These are phyloP conservation scores for Podila minutissima DNA, from an alignment of 192 early-diverging fungal species.

Conservation along the genomic window DNA sequence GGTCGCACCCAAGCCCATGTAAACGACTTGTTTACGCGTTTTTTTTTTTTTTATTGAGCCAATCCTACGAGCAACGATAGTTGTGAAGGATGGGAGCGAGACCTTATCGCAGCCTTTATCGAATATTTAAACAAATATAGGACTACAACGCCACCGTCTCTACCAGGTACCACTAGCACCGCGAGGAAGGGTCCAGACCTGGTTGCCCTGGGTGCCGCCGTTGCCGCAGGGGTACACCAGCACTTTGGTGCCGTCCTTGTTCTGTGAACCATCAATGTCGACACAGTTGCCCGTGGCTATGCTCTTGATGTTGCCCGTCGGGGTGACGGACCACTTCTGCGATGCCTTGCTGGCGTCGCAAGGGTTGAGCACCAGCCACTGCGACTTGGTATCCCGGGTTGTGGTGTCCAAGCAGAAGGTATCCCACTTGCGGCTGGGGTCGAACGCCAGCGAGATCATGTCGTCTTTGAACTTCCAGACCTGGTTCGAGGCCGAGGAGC, in stretches of 20 bases:
- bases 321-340: conserved; percentile 36
- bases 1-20: too few relatives aligned
- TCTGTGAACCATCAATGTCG: conserved; percentile 14
- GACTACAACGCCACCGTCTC: neutral
- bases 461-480: conserved; percentile 46
- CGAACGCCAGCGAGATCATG: conserved; percentile 32
- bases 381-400: conserved; percentile 1
- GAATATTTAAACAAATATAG: too few relatives aligned
- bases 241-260: conserved; percentile 21
- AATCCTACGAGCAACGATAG: conserved; percentile 4
- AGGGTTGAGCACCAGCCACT: conserved; percentile 21
- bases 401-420: conserved; percentile 35
- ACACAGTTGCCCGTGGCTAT: conserved; percentile 21
- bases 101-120: too few relatives aligned
- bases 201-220: conserved; percentile 23
- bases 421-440: conserved; percentile 25
- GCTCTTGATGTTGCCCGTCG: conserved; percentile 36
- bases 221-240: conserved; percentile 18
- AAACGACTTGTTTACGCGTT: too few relatives aligned
- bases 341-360: conserved; percentile 8
- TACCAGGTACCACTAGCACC: conserved; percentile 41
- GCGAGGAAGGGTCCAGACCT: conserved; percentile 37
- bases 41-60: too few relatives aligned
- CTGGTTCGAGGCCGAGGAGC: conserved; percentile 19
- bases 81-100: too few relatives aligned